Evolutionary conservation across 2,329 filamentous ascomycete species (phyloP), one percentile per base, ranked within the genome.

Genomic region (Pezizomycotina sp.): DNA sequence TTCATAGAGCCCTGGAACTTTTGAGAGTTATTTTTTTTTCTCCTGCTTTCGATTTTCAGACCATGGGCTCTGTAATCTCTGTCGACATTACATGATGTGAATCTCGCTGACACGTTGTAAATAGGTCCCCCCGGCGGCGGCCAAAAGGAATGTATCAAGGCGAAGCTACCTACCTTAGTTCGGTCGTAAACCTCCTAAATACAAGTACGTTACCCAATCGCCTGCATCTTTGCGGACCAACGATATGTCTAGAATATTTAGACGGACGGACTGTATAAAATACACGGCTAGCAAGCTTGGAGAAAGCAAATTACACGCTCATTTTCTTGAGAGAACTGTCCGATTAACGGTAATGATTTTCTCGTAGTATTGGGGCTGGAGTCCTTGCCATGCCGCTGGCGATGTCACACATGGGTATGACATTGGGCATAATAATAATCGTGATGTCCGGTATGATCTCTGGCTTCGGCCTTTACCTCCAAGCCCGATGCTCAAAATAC

Each of bases 371-470:
- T 24, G 22, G 89, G 38, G 86, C 89, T 22, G 89, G 89, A 35
- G 84, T 91, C 2, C 71, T 98, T 26, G 89, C 86, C 31, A 78
- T 93, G 84, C 86, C 86, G n/a, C 75, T 81, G 4, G 86, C 89
- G 27, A 72, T 98, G 59, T 89, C 83, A 9, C 83, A 92, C 53
- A 92, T 95, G 73, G 89, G 89, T 52, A 84, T 98, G 49, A 63
- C 79, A 47, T 68, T 93, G 20, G 89, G 89, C 27, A 68, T 74
- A 21, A 60, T 84, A 36, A 71, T 95, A 27, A 89, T 98, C 42
- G 35, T 92, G 10, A 98, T 89, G 84, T 86, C 86, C 20, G 89
- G 80, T 31, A 55, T 83, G 24, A 89, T 81, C 3, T 75, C 86
- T 14, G 82, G 80, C 30, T 92, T 98, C 52, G 89, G 89, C 14